These are phyloP conservation scores for Lepidium didymum DNA, from an alignment of 345 rosid genomes.

Conservation along the genomic window DNA sequence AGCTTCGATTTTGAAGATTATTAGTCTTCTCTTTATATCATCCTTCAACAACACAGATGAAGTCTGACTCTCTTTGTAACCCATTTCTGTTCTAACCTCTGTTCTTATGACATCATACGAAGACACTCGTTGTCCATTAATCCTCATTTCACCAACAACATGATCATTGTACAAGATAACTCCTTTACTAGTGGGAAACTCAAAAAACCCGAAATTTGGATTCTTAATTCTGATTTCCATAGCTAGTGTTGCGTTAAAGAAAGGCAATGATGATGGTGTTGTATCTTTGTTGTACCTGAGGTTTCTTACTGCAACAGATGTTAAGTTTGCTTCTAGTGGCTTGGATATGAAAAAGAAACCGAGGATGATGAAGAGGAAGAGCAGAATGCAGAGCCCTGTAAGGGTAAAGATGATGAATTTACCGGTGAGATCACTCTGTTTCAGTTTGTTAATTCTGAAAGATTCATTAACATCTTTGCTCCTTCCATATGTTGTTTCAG, in stretches of 20 bases:
- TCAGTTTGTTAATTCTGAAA: background rate
- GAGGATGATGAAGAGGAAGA: conserved; percentile 15
- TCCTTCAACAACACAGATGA: conserved; percentile 21
- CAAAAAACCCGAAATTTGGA: conserved; percentile 20
- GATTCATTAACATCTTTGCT: conserved; percentile 19
- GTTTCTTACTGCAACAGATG: conserved; percentile 15
- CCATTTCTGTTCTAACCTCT: conserved; percentile 10
- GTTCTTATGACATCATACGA: background rate
- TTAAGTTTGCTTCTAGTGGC: conserved; percentile 19
- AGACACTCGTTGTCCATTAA: conserved; percentile 19
- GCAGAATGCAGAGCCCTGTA: conserved; percentile 20
- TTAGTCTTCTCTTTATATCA: conserved; percentile 19
- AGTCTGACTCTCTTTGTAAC: conserved; percentile 7
- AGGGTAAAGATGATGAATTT: conserved; percentile 19
- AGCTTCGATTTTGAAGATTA: conserved; percentile 8
- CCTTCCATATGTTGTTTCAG: conserved; percentile 7
- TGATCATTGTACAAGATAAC: conserved; percentile 15
- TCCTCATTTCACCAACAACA: conserved; percentile 23
- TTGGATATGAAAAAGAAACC: conserved; percentile 23
- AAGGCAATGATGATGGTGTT: conserved; percentile 16
- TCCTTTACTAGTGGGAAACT: conserved; percentile 19
- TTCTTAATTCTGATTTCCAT: conserved; percentile 16
- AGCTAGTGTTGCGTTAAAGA: conserved; percentile 22
- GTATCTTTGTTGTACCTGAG: conserved; percentile 17
- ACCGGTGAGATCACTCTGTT: background rate